A percentile compares a stretch with the other conserved stretches of the same genome.
Conservation (phyloP, 2,329 filamentous ascomycete species). For the Orbilia oligospora region DNA sequence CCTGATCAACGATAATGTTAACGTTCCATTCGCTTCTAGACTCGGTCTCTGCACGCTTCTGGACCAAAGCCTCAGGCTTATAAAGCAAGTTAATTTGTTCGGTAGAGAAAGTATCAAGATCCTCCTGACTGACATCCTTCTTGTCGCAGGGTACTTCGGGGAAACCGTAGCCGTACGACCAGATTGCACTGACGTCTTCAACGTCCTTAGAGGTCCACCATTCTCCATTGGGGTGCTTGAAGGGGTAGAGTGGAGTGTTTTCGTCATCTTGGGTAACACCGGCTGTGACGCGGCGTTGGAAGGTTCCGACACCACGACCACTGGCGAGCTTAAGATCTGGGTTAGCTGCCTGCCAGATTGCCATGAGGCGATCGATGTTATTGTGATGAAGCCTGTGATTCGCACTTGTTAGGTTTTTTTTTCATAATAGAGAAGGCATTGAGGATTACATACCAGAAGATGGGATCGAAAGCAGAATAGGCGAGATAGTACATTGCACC, state of each 20-base stretch:
- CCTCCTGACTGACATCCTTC: background rate
- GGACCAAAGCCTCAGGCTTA: background rate
- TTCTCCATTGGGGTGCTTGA: constrained; percentile 49
- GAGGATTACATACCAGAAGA: constrained; percentile 62
- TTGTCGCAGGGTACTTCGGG: constrained; percentile 62
- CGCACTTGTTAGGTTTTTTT: background rate
- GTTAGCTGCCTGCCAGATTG: constrained; percentile 64
- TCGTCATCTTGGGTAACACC: constrained; percentile 47
- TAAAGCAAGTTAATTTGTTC: constrained; percentile 61
- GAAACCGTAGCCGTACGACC: constrained; percentile 61
- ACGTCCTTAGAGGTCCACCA: constrained; percentile 61
- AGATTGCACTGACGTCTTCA: constrained; percentile 55
- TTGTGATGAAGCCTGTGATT: constrained; percentile 60
- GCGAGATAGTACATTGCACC: constrained; percentile 64
- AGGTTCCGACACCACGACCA: constrained; percentile 52
- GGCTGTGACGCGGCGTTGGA: constrained; percentile 49
- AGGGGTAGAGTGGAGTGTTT: constrained; percentile 62
- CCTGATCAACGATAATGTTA: constrained; percentile 61
- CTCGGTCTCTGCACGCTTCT: constrained; percentile 1
- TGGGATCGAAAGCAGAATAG: constrained; percentile 64
- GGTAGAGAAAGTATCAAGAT: constrained; percentile 53
- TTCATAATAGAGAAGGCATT: constrained; percentile 5
- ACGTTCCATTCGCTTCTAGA: constrained; percentile 60
- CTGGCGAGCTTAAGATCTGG: constrained; percentile 46
- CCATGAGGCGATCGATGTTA: constrained; percentile 63